These are phyloP conservation scores for Artemisia argyi DNA, from an alignment of 129 eudicot species.

Conservation along the genomic window DNA sequence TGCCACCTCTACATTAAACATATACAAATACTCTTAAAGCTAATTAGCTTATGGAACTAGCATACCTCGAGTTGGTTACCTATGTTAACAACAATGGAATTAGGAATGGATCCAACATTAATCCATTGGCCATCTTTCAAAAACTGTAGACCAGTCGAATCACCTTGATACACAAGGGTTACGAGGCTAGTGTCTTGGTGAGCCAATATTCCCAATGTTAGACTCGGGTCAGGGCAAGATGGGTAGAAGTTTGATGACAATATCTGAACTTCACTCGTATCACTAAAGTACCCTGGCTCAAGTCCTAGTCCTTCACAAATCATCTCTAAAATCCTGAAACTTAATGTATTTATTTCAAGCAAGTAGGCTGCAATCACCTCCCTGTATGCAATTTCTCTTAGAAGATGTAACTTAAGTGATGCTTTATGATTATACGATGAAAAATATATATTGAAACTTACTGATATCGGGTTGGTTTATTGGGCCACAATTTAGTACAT, in stretches of 20 bases:
- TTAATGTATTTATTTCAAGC: conserved; percentile 31
- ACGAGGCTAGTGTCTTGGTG: conserved; percentile 55
- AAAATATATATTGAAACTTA: conserved; percentile 10
- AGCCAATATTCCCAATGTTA: conserved; percentile 45
- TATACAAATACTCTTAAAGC: not conserved
- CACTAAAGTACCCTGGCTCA: conserved; percentile 34
- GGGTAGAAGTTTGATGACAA: conserved; percentile 40
- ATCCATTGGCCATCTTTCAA: conserved; percentile 52
- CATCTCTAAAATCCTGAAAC: conserved; percentile 29
- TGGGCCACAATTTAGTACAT: conserved; percentile 48
- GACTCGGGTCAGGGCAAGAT: conserved; percentile 72
- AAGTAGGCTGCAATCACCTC: conserved; percentile 40
- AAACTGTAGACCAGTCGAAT: conserved; percentile 51
- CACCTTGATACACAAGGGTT: conserved; percentile 40
- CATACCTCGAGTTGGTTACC: conserved; percentile 60
- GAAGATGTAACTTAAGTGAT: conserved; percentile 1
- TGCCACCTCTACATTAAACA: not conserved
- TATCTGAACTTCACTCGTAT: conserved; percentile 17
- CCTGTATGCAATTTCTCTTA: conserved; percentile 32
- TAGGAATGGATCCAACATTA: conserved; percentile 41
- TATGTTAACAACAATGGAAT: conserved; percentile 54
- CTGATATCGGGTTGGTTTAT: conserved; percentile 54
- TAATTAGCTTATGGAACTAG: conserved; percentile 1
- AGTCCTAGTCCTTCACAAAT: conserved; percentile 42
- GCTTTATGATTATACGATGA: not conserved